Conservation (phyloP, 352 stramenopile species). For the Phytophthora brassicae region DNA sequence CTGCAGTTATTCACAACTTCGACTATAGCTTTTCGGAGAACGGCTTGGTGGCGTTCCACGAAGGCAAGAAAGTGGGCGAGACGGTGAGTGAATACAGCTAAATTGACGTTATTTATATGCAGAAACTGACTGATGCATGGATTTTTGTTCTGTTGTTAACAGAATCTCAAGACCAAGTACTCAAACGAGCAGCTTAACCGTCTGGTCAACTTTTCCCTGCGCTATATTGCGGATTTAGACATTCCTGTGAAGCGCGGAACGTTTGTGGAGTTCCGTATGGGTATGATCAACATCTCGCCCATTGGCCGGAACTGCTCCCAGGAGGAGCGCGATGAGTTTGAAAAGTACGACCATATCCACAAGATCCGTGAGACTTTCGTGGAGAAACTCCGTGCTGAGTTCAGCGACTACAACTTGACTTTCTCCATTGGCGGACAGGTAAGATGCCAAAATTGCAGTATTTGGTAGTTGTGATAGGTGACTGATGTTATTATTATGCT, state of each 20-base stretch:
- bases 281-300: constrained; percentile 99
- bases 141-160: constrained; percentile 2
- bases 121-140: background rate
- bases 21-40: constrained; percentile 99
- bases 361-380: constrained; percentile 96
- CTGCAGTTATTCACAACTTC: constrained; percentile 92
- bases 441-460: too few relatives aligned
- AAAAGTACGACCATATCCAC: constrained; percentile 95
- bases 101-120: background rate
- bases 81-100: constrained; percentile 43
- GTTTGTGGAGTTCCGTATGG: constrained; percentile 99
- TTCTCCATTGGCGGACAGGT: constrained; percentile 97
- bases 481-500: background rate
- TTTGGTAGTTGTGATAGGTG: background rate
- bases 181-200: constrained; percentile 98
- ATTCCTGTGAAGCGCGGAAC: constrained; percentile 98
- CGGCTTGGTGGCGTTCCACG: constrained; percentile 97
- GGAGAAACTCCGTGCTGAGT: constrained; percentile 93
- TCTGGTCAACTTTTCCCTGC: constrained; percentile 97
- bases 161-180: constrained; percentile 93
- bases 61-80: constrained; percentile 90
- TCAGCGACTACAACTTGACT: constrained; percentile 94
- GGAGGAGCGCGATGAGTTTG: constrained; percentile 97
- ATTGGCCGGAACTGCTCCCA: constrained; percentile 98
- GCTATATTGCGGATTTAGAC: constrained; percentile 93